phyloP scores from a whole-genome alignment of 1,284 basidiomycete genomes.

The Cryptococcus sp. region DNA sequence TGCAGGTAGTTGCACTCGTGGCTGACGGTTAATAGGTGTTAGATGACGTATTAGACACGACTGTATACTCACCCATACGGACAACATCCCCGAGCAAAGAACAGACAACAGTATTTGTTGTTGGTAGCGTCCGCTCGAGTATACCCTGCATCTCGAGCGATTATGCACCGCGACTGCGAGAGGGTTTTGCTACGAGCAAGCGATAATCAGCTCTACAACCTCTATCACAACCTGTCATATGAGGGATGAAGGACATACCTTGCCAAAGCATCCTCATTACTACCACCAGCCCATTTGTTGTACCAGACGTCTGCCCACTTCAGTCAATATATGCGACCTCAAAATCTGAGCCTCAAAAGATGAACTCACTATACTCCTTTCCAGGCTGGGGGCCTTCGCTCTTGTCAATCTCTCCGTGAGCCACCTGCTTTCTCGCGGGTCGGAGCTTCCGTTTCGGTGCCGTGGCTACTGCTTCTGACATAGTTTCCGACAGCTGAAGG shows the following conservation, averaged over 20 bases:
- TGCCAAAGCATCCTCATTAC: conserved; percentile 88
- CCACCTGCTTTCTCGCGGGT: conserved; percentile 86
- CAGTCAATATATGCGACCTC: conserved; percentile 20
- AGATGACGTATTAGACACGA: not conserved
- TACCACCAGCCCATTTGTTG: conserved; percentile 97
- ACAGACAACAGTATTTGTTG: conserved; percentile 90
- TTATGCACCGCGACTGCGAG: conserved; percentile 68
- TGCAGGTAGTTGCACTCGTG: conserved; percentile 97
- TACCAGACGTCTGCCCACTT: conserved; percentile 85
- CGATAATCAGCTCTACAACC: conserved; percentile 7
- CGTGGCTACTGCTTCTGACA: conserved; percentile 23
- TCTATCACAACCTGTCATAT: not conserved
- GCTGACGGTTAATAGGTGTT: conserved; percentile 31
- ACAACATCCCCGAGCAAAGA: conserved; percentile 94
- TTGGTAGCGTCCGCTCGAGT: conserved; percentile 90
- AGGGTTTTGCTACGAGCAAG: conserved; percentile 74
- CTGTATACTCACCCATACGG: conserved; percentile 69
- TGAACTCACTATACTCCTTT: conserved; percentile 83
- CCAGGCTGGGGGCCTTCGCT: conserved; percentile 85
- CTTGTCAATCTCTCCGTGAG: conserved; percentile 83
- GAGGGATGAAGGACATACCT: conserved; percentile 61
- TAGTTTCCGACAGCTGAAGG: conserved; percentile 1
- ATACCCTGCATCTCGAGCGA: conserved; percentile 85
- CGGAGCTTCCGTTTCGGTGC: conserved; percentile 47
- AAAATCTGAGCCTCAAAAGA: not conserved